Percentiles rank a stretch among this genome's conserved stretches.
Conservation (phyloP, 1,284 basidiomycete genomes). For the Bjerkandera adusta region DNA sequence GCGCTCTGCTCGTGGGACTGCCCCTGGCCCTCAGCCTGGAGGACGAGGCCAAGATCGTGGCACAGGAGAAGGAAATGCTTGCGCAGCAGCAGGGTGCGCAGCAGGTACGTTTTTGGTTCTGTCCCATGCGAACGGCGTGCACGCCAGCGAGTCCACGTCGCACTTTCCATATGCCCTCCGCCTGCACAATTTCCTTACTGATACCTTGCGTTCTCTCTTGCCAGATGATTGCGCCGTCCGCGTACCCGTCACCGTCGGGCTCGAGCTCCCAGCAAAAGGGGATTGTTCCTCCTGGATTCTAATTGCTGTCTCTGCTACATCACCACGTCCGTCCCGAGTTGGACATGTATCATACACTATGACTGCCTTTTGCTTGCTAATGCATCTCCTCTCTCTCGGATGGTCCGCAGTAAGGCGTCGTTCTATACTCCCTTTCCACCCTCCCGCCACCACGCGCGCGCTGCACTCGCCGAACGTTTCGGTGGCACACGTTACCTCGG, state of each 20-base stretch:
- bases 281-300: slow-evolving; percentile 78
- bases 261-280: slow-evolving; percentile 51
- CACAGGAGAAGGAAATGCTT: slow-evolving; percentile 93
- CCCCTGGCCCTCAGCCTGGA: slow-evolving; percentile 92
- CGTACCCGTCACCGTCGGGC: slow-evolving; percentile 46
- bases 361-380: slow-evolving; percentile 18
- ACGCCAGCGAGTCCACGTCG: slow-evolving; percentile 10
- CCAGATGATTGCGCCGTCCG: slow-evolving; percentile 66
- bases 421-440: too few relatives aligned
- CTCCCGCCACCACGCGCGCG: too few relatives aligned
- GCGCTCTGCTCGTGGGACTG: slow-evolving; percentile 88
- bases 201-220: slow-evolving; percentile 12
- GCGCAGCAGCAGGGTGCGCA: slow-evolving; percentile 92
- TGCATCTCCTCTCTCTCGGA: slow-evolving; percentile 19
- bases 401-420: slow-evolving; percentile 14
- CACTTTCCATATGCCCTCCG: slow-evolving; percentile 16
- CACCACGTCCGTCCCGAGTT: slow-evolving; percentile 11
- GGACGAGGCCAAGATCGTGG: slow-evolving; percentile 92
- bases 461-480: too few relatives aligned
- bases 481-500: too few relatives aligned
- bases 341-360: slow-evolving; percentile 23
- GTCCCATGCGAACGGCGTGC: slow-evolving; percentile 11
- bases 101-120: slow-evolving; percentile 55
- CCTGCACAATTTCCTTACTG: slow-evolving; percentile 19
- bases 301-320: slow-evolving; percentile 18